Evolutionary conservation across 2,329 filamentous ascomycete species (phyloP), one percentile per base, ranked within the genome.

Genomic region (Reticulascus tulasneorum): DNA sequence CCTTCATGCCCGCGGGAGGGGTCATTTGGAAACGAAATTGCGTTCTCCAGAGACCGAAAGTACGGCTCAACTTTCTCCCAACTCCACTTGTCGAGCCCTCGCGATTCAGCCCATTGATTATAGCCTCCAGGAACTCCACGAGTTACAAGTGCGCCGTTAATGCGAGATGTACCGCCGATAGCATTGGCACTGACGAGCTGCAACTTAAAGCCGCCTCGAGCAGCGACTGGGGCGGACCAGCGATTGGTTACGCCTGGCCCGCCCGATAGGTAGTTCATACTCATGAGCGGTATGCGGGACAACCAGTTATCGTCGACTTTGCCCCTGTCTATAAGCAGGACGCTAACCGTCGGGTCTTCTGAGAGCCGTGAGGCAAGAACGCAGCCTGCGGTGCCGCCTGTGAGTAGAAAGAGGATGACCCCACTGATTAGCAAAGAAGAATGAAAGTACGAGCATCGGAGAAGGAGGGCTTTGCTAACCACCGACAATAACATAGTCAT

Each of bases 401-500:
- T 24, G 24, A 93, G 7, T 9, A 9, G 2, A 18, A 27, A 10
- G 33, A 9, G 17, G 6, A 16, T 6, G 19, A 20, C n/a, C n/a
- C n/a, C n/a, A n/a, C n/a, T n/a, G n/a, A n/a, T n/a, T n/a, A n/a
- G n/a, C n/a, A n/a, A n/a, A n/a, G n/a, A n/a, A n/a, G n/a, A n/a
- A n/a, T n/a, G n/a, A n/a, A n/a, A n/a, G n/a, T n/a, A n/a, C n/a
- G n/a, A n/a, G n/a, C n/a, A n/a, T n/a, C n/a, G n/a, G n/a, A n/a
- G n/a, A n/a, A n/a, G n/a, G 15, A 17, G 20, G 22, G 13, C 3
- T 6, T 11, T 23, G 17, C 44, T 38, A 23, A 54, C 52, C 56
- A 29, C 68, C 67, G 10, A 68, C 63, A 36, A 71, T 59, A 44
- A 71, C 49, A 50, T 65, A 69, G 54, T 71, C 67, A 50, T 63